A percentile compares a stretch with the other conserved stretches of the same genome.
Conservation (phyloP, 2,329 filamentous ascomycete species). For the Pseudocercospora fuligena region DNA sequence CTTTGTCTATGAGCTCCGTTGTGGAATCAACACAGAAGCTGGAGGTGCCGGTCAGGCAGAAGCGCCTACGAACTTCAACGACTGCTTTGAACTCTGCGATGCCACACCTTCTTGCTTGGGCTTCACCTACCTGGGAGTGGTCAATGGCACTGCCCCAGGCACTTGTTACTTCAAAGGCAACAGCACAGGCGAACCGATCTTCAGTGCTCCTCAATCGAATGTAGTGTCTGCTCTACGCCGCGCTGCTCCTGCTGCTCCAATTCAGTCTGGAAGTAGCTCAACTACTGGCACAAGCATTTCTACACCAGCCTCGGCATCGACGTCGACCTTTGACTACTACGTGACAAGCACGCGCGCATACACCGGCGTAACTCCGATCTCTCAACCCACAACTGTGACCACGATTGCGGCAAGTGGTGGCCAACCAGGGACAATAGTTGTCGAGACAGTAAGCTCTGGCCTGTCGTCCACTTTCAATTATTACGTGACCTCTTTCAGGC, state of each 20-base stretch:
- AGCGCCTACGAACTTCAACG: constrained; percentile 21
- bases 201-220: constrained; percentile 1
- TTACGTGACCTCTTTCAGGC: constrained; percentile 7
- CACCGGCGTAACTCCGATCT: constrained; percentile 7
- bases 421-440: constrained; percentile 9
- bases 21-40: constrained; percentile 7
- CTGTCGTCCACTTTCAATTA: background rate
- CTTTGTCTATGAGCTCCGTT: constrained; percentile 10
- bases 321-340: constrained; percentile 5
- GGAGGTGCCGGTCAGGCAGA: background rate
- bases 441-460: background rate
- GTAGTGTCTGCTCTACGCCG: constrained; percentile 8
- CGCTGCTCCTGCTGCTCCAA: constrained; percentile 5
- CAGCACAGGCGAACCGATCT: constrained; percentile 1
- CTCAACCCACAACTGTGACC: constrained; percentile 14
- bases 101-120: constrained; percentile 27
- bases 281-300: background rate
- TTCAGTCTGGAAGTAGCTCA: constrained; percentile 4
- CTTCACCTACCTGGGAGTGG: constrained; percentile 31
- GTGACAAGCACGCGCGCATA: constrained; percentile 14
- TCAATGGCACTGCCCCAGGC: constrained; percentile 32
- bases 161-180: constrained; percentile 31
- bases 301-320: background rate
- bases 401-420: constrained; percentile 5
- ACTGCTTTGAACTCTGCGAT: constrained; percentile 35